Evolutionary conservation across 805 yeast species (phyloP).

Genomic region (Saccharomycopsis guyanensis): DNA sequence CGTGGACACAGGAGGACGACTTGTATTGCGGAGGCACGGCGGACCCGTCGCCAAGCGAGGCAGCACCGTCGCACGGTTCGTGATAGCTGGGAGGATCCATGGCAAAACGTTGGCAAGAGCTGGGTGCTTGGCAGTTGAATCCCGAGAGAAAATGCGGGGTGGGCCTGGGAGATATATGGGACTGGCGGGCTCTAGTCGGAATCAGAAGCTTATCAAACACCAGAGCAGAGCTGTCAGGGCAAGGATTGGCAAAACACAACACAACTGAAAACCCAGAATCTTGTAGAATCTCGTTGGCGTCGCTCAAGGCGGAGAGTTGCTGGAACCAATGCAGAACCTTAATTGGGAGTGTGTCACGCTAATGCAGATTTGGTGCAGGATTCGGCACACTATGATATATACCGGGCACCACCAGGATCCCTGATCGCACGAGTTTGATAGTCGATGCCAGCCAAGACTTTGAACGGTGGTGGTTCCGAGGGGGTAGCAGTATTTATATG

Average conservation of each 20-base stretch:
- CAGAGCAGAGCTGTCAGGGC: background rate
- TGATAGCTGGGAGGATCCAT: too few species aligned
- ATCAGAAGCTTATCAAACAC: background rate
- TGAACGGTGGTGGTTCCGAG: too few species aligned
- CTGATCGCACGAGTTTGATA: too few species aligned
- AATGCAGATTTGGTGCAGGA: background rate
- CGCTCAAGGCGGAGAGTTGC: background rate
- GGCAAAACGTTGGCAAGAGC: too few species aligned
- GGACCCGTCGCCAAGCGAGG: background rate
- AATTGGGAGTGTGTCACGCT: background rate
- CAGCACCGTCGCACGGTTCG: background rate
- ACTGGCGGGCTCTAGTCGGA: background rate
- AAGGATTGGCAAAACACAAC: background rate
- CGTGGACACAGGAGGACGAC: background rate
- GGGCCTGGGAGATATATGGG: background rate
- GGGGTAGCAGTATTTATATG: too few species aligned
- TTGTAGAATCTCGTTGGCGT: background rate
- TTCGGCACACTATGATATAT: too few species aligned
- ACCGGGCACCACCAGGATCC: too few species aligned
- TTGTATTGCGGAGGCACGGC: constrained; percentile 4
- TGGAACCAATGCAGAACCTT: background rate
- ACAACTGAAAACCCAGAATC: background rate
- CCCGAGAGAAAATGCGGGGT: background rate
- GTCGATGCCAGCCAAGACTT: too few species aligned
- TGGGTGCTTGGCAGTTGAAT: background rate